Evolutionary conservation across 202 grass and related monocot genomes (phyloP).

Genomic region (Hordeum pubiflorum): DNA sequence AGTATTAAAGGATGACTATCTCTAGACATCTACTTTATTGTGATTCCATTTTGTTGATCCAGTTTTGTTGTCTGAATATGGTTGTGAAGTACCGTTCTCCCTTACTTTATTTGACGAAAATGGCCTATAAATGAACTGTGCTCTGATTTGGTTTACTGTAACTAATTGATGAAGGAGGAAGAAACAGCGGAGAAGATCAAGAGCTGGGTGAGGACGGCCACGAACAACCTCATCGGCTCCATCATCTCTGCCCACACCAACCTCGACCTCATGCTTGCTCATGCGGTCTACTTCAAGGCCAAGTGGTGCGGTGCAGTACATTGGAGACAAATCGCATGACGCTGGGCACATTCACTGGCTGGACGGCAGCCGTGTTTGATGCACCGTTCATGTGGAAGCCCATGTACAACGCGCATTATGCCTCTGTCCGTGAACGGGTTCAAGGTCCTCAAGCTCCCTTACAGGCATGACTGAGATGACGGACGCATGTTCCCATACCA

Average conservation of each 20-base stretch:
- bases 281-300: conserved; percentile 19
- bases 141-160: not conserved
- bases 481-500: not conserved
- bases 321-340: accelerated
- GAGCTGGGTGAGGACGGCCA: not conserved
- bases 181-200: not conserved
- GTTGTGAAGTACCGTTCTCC: not conserved
- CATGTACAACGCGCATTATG: not conserved
- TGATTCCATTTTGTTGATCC: not conserved
- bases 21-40: not conserved
- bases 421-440: conserved; percentile 11
- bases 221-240: not conserved
- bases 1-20: not conserved
- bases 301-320: not conserved
- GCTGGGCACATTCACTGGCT: conserved; percentile 14
- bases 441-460: conserved; percentile 31
- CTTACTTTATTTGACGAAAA: not conserved
- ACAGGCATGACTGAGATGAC: not conserved
- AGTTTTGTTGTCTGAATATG: not conserved
- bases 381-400: not conserved
- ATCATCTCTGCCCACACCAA: not conserved
- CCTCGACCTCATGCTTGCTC: not conserved
- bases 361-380: not conserved
- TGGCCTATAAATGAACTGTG: not conserved
- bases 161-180: not conserved